Evolutionary conservation across 2,329 filamentous ascomycete species (phyloP).

Genomic region (Exophiala oligosperma): DNA sequence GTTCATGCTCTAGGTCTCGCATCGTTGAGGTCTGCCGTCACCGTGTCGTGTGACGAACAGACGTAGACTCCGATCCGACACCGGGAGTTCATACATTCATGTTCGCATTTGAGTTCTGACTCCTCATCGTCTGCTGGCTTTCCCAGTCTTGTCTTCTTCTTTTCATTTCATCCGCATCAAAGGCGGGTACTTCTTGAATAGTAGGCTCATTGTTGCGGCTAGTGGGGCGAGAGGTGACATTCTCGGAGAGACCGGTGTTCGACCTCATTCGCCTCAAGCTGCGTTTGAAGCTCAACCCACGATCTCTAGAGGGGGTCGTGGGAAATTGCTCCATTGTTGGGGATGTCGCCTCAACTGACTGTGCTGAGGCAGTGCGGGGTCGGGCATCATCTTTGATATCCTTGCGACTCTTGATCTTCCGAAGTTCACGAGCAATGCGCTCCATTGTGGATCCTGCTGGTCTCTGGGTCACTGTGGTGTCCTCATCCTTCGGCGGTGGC

Average conservation of each 20-base stretch:
- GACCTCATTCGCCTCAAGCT: constrained; percentile 40
- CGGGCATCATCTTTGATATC: constrained; percentile 46
- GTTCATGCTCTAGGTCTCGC: background rate
- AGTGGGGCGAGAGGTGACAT: constrained; percentile 34
- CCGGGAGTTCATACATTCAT: constrained; percentile 7
- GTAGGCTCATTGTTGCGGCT: constrained; percentile 30
- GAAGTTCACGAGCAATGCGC: constrained; percentile 60
- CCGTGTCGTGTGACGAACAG: too few relatives aligned
- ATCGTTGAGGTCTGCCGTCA: too few relatives aligned
- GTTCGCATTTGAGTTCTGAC: constrained; percentile 10
- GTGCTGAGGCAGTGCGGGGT: constrained; percentile 16
- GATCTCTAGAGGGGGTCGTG: constrained; percentile 27
- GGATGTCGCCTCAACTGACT: constrained; percentile 11
- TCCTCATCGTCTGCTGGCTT: constrained; percentile 36
- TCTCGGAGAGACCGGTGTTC: constrained; percentile 31
- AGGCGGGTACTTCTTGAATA: constrained; percentile 35
- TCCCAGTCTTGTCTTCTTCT: constrained; percentile 50
- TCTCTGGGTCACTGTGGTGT: constrained; percentile 28
- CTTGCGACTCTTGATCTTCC: constrained; percentile 57
- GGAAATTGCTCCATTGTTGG: constrained; percentile 16
- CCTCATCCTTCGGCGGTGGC: constrained; percentile 36
- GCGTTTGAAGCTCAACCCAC: constrained; percentile 28
- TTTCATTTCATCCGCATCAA: constrained; percentile 52
- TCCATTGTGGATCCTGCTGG: constrained; percentile 51
- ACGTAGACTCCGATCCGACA: too few relatives aligned